Percentiles rank a stretch among this genome's conserved stretches.
These are phyloP conservation scores for Boletus rubescentipes DNA, from an alignment of 768 basidiomycete genomes.

Conservation along the genomic window DNA sequence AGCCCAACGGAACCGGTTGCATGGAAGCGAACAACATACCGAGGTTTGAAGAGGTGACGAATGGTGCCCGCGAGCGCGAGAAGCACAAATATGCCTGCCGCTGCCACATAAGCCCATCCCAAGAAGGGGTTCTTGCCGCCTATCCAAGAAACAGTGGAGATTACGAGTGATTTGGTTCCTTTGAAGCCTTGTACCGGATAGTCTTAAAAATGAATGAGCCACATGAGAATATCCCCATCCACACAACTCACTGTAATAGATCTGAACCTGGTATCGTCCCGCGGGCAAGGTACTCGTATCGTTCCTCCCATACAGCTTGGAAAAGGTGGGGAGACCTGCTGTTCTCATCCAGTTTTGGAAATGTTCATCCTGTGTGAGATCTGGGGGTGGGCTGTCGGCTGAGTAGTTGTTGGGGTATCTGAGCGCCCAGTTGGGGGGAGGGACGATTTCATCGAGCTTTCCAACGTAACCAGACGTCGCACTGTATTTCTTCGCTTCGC, in stretches of 20 bases:
- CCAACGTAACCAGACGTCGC: slow-evolving; percentile 50
- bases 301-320: slow-evolving; percentile 92
- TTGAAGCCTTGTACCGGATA: slow-evolving; percentile 89
- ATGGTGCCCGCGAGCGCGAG: slow-evolving; percentile 88
- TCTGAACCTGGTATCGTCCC: slow-evolving; percentile 73
- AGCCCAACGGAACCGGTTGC: not conserved
- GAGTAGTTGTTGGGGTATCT: slow-evolving; percentile 79
- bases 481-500: slow-evolving; percentile 89
- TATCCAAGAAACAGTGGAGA: slow-evolving; percentile 98
- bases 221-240: not conserved
- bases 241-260: slow-evolving; percentile 67
- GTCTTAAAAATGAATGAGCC: slow-evolving; percentile 49
- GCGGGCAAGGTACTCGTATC: slow-evolving; percentile 68
- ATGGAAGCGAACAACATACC: slow-evolving; percentile 44
- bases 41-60: slow-evolving; percentile 89
- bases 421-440: slow-evolving; percentile 89
- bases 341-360: slow-evolving; percentile 99
- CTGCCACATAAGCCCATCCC: slow-evolving; percentile 96
- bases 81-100: slow-evolving; percentile 82
- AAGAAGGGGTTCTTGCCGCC: slow-evolving; percentile 98
- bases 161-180: slow-evolving; percentile 95
- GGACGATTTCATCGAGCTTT: slow-evolving; percentile 65
- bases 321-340: slow-evolving; percentile 94
- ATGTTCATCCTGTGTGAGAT: slow-evolving; percentile 78
- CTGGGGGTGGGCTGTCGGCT: slow-evolving; percentile 58